phyloP scores from a whole-genome alignment of 1,139 yeast genomes.

The Yamadazyma dendronema region DNA sequence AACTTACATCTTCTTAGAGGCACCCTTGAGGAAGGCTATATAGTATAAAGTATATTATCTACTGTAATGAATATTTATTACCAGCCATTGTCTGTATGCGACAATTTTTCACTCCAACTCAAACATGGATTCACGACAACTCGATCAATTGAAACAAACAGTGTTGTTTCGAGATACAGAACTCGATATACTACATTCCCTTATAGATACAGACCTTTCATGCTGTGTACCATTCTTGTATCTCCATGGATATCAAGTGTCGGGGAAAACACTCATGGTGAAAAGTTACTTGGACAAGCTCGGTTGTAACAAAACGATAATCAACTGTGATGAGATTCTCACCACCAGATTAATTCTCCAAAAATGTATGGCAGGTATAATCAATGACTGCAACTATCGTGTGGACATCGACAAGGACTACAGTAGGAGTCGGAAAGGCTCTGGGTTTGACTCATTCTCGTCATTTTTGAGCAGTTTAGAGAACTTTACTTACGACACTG shows the following conservation, averaged over 20 bases:
- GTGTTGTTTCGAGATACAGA: constrained; percentile 24
- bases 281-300: constrained; percentile 23
- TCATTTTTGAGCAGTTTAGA: constrained; percentile 43
- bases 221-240: constrained; percentile 29
- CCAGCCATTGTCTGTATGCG: no score
- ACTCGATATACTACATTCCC: constrained; percentile 27
- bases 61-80: constrained; percentile 41
- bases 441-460: constrained; percentile 45
- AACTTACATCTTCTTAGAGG: constrained; percentile 60
- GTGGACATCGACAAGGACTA: constrained; percentile 27
- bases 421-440: constrained; percentile 14
- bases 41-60: neutral
- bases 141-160: neutral
- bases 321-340: constrained; percentile 41
- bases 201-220: constrained; percentile 21
- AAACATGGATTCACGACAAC: neutral
- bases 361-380: constrained; percentile 30
- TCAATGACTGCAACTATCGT: constrained; percentile 5
- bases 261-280: constrained; percentile 39
- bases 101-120: constrained; percentile 20
- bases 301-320: constrained; percentile 23
- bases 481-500: constrained; percentile 30
- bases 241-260: constrained; percentile 42
- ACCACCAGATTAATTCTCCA: constrained; percentile 40
- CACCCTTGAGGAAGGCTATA: constrained; percentile 31